Percentiles rank a stretch among this genome's conserved stretches.
Evolutionary conservation across 2,329 filamentous ascomycete species (phyloP).

Genomic region (Escovopsis sp.): DNA sequence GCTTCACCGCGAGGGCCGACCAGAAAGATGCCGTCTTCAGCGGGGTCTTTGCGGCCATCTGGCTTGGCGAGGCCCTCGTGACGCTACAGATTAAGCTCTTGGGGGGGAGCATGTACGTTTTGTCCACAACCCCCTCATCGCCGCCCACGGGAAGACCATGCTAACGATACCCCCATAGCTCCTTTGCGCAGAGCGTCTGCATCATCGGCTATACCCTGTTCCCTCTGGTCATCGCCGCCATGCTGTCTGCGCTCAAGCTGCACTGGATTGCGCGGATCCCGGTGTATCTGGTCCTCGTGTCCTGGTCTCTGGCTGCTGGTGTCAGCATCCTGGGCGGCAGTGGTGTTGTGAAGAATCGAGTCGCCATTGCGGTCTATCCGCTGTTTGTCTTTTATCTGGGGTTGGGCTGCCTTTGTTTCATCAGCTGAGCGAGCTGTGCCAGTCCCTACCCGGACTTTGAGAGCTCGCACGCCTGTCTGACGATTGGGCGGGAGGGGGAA

Average conservation of each 20-base stretch:
- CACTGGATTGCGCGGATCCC: constrained; percentile 74
- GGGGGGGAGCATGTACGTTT: constrained; percentile 85
- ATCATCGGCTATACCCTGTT: constrained; percentile 98
- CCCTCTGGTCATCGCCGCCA: constrained; percentile 81
- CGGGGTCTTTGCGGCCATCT: constrained; percentile 90
- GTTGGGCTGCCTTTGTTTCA: constrained; percentile 90
- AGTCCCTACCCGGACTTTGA: background rate
- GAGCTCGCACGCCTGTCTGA: background rate
- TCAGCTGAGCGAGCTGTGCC: constrained; percentile 46
- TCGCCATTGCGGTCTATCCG: constrained; percentile 87
- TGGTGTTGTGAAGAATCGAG: constrained; percentile 87
- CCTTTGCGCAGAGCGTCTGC: constrained; percentile 93
- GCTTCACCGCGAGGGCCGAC: constrained; percentile 60
- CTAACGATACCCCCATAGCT: constrained; percentile 38
- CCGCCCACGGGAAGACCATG: background rate
- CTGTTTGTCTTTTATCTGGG: constrained; percentile 91
- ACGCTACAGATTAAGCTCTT: constrained; percentile 96
- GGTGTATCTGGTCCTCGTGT: constrained; percentile 74
- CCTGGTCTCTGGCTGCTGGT: constrained; percentile 88
- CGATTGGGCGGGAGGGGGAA: too few species aligned
- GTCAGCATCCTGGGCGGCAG: constrained; percentile 93
- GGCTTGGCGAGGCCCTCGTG: constrained; percentile 91
- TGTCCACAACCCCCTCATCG: background rate
- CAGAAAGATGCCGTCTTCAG: constrained; percentile 88
- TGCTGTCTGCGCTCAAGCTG: constrained; percentile 72